These are phyloP conservation scores for Hymenoscyphus infarciens DNA, from an alignment of 2,329 filamentous ascomycete species.

Conservation along the genomic window DNA sequence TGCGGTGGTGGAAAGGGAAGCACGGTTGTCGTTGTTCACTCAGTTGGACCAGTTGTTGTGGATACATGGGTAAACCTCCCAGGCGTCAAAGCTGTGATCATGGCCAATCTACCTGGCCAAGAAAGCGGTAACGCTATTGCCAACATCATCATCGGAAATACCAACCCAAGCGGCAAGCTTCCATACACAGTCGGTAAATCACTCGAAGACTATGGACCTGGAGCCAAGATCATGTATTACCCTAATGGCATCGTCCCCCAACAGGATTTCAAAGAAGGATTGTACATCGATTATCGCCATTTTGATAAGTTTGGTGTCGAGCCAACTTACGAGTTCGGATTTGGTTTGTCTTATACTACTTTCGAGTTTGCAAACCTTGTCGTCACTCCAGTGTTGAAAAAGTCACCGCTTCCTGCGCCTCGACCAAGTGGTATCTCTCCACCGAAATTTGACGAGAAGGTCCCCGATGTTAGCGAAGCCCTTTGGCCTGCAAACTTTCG, in stretches of 20 bases:
- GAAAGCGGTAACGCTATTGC: slow-evolving; percentile 80
- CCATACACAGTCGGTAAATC: slow-evolving; percentile 82
- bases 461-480: slow-evolving; percentile 49
- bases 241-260: slow-evolving; percentile 70
- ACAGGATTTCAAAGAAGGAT: slow-evolving; percentile 76
- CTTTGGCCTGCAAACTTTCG: slow-evolving; percentile 55
- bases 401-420: slow-evolving; percentile 34
- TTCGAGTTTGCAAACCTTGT: slow-evolving; percentile 52
- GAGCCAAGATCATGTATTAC: slow-evolving; percentile 64
- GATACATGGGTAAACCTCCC: slow-evolving; percentile 78
- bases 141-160: slow-evolving; percentile 74
- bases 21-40: slow-evolving; percentile 82
- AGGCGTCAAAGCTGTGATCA: slow-evolving; percentile 71
- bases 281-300: slow-evolving; percentile 87
- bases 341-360: slow-evolving; percentile 68
- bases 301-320: slow-evolving; percentile 73
- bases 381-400: slow-evolving; percentile 40
- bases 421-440: slow-evolving; percentile 40
- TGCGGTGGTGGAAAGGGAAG: slow-evolving; percentile 62
- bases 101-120: slow-evolving; percentile 83
- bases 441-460: slow-evolving; percentile 46
- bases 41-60: slow-evolving; percentile 77
- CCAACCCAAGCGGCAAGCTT: slow-evolving; percentile 68
- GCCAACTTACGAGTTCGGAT: slow-evolving; percentile 84
- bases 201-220: slow-evolving; percentile 71